Conservation (phyloP, 2,329 filamentous ascomycete genomes). For the Talaromyces sp. region DNA sequence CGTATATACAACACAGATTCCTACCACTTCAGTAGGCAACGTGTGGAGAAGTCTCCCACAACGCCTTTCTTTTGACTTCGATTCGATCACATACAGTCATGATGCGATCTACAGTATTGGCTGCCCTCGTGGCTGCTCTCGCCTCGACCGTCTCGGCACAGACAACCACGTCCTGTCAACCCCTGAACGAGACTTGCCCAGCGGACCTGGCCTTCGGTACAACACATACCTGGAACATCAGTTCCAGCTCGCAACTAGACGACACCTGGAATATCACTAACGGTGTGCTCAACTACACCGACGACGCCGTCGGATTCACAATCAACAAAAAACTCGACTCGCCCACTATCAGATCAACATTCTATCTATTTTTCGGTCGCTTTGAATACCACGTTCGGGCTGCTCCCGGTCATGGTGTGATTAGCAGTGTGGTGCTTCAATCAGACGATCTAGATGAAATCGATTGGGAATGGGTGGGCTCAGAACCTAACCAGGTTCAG, state of each 20-base stretch:
- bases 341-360: conserved; percentile 73
- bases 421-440: conserved; percentile 77
- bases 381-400: conserved; percentile 77
- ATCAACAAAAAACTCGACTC: conserved; percentile 69
- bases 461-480: conserved; percentile 60
- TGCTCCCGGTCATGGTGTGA: conserved; percentile 68
- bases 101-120: conserved; percentile 6
- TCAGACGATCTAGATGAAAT: conserved; percentile 84
- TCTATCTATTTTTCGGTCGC: conserved; percentile 82
- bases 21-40: not conserved
- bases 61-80: not conserved
- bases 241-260: conserved; percentile 51
- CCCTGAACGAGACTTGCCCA: conserved; percentile 67
- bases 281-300: conserved; percentile 61
- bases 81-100: conserved; percentile 11
- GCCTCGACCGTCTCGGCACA: conserved; percentile 55
- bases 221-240: conserved; percentile 62
- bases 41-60: conserved; percentile 5
- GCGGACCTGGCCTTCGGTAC: conserved; percentile 66
- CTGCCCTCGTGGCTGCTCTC: conserved; percentile 21
- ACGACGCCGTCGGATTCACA: conserved; percentile 66
- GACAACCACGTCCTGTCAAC: conserved; percentile 74
- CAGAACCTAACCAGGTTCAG: conserved; percentile 53
- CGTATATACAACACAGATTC: not conserved
- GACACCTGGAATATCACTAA: conserved; percentile 66